Evolutionary conservation across 805 yeast genomes (phyloP).

Genomic region (Saccharomycopsis lassenensis): DNA sequence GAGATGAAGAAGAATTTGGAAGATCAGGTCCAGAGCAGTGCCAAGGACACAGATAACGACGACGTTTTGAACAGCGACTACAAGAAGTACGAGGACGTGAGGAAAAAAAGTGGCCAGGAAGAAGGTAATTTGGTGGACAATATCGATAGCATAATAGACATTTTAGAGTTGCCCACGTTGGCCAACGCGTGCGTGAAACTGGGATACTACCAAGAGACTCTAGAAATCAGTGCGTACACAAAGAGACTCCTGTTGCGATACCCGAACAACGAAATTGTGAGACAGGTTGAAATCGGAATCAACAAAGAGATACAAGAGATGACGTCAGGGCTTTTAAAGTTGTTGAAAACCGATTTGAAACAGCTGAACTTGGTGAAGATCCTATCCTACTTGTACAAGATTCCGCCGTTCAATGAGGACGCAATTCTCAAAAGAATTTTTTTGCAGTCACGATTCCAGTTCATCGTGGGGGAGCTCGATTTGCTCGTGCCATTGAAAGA

Average conservation of each 20-base stretch:
- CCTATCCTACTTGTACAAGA: slow-evolving; percentile 60
- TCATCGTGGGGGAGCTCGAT: slow-evolving; percentile 50
- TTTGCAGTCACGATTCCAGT: slow-evolving; percentile 57
- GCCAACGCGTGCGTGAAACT: slow-evolving; percentile 74
- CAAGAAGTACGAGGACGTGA: slow-evolving; percentile 24
- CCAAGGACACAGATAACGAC: slow-evolving; percentile 20
- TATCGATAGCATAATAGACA: slow-evolving; percentile 62
- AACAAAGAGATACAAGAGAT: slow-evolving; percentile 49
- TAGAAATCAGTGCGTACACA: slow-evolving; percentile 70
- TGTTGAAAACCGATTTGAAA: slow-evolving; percentile 65
- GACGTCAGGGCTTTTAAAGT: slow-evolving; percentile 58
- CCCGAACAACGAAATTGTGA: slow-evolving; percentile 40
- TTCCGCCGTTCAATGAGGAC: slow-evolving; percentile 37
- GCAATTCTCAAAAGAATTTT: slow-evolving; percentile 42
- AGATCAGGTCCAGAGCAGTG: slow-evolving; percentile 10
- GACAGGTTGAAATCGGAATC: slow-evolving; percentile 38
- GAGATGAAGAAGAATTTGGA: slow-evolving; percentile 1
- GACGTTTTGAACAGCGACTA: slow-evolving; percentile 23
- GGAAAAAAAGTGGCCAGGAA: slow-evolving; percentile 18
- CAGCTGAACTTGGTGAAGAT: slow-evolving; percentile 73
- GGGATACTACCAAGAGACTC: slow-evolving; percentile 83
- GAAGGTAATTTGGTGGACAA: slow-evolving; percentile 35
- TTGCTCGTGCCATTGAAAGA: slow-evolving; percentile 45
- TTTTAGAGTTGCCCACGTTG: slow-evolving; percentile 74
- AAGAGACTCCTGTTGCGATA: slow-evolving; percentile 60